phyloP scores from a whole-genome alignment of 1,139 yeast genomes.

The Saccharomyces hybrid region DNA sequence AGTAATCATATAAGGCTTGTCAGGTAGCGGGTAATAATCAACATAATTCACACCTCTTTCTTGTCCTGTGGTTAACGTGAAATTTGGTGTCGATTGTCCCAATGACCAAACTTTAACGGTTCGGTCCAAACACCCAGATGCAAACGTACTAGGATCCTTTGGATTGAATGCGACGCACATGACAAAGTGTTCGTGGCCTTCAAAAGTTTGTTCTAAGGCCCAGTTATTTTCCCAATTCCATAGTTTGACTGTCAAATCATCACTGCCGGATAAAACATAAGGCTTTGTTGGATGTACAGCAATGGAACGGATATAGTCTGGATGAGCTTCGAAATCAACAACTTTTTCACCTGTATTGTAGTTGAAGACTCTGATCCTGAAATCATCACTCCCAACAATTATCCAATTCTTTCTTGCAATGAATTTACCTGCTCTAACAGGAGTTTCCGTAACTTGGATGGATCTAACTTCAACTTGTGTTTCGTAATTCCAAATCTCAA shows the following conservation, averaged over 20 bases:
- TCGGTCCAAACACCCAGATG: conserved; percentile 91
- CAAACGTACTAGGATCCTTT: conserved; percentile 95
- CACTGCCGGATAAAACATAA: conserved; percentile 80
- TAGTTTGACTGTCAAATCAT: conserved; percentile 82
- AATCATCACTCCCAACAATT: conserved; percentile 93
- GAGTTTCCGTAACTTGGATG: conserved; percentile 86
- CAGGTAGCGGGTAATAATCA: conserved; percentile 94
- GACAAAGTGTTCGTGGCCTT: conserved; percentile 93
- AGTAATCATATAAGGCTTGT: conserved; percentile 90
- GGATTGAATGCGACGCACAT: conserved; percentile 95
- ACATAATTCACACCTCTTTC: conserved; percentile 92
- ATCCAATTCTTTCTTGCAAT: conserved; percentile 97
- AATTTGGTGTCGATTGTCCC: conserved; percentile 84
- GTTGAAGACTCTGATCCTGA: conserved; percentile 85
- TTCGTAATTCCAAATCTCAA: conserved; percentile 91
- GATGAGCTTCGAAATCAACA: conserved; percentile 94
- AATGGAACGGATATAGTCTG: conserved; percentile 87
- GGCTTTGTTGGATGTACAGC: conserved; percentile 95
- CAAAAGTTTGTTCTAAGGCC: conserved; percentile 83
- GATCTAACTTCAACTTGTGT: conserved; percentile 59
- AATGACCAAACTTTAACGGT: conserved; percentile 96
- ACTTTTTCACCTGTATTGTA: conserved; percentile 93
- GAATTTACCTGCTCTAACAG: conserved; percentile 92
- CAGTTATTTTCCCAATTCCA: conserved; percentile 98
- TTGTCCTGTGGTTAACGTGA: conserved; percentile 86